Base-by-base conservation (phyloP, 768 basidiomycete species). In the Rhodotorula graminis region DNA sequence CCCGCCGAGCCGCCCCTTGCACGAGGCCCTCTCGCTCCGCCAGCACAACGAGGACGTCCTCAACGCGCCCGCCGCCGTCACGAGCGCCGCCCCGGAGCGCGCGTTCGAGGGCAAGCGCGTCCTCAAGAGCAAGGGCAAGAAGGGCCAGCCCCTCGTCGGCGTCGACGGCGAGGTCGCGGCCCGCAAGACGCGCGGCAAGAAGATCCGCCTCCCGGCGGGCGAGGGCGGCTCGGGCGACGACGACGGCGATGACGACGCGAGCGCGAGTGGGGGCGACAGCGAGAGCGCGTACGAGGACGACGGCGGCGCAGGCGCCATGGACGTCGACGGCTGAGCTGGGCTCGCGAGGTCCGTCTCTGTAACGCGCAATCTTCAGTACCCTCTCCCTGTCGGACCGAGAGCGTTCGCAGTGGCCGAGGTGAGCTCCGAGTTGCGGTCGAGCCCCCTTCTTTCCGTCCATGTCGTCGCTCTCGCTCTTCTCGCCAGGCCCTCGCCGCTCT, bases 101-200 rank as follows among this genome's bases (percentile, higher is more conserved):
- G 23, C 33, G 23, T 46, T 52, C 52, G 47, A 55, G 53, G 57
- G 52, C 6, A 67, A 67, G 33, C 29, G 64, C 2, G n/a, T 63
- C 31, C 55, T 53, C 47, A 65, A 59, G 60, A 44, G 27, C n/a
- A 69, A 63, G 56, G 55, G 55, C 40, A 19, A 49, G 33, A 61
- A 66, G 56, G 23, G 46, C 27, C 15, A 25, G 12, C 52, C 40
- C 25, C 29, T 65, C 19, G 25, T 52, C 40, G 53, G 46, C 27
- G 25, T n/a, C 5, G 29, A 47, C 29, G 33, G 70, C 14, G 2
- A 27, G 14, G 56, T 19, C 29, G 47, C 29, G 40, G 14, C 29
- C 55, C 31, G 64, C 23, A 62, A 64, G 56, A 69, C 68, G 52
- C 15, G 67, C 15, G 72, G 72, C 27, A 65, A 67, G 33, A 58